A percentile compares a stretch with the other conserved stretches of the same genome.
Evolutionary conservation across 2,329 filamentous ascomycete genomes (phyloP).

Genomic region (Sclerotiophoma versabilis): DNA sequence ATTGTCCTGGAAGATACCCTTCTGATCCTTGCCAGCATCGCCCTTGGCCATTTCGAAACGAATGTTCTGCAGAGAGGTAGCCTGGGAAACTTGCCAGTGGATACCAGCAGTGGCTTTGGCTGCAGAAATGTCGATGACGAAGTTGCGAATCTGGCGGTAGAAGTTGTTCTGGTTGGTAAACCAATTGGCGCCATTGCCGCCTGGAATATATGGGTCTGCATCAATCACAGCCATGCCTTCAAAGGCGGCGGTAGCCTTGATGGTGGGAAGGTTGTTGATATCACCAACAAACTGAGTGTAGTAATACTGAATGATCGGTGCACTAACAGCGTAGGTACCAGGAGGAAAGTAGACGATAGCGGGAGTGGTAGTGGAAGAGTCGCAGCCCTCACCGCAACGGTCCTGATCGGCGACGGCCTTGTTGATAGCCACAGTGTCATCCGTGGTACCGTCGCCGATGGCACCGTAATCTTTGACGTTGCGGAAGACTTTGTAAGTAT

Average conservation of each 20-base stretch:
- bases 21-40: constrained; percentile 57
- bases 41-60: constrained; percentile 63
- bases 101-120: constrained; percentile 57
- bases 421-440: constrained; percentile 92
- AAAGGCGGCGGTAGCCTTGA: constrained; percentile 72
- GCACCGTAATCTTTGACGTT: constrained; percentile 56
- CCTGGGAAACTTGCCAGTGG: constrained; percentile 74
- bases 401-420: constrained; percentile 76
- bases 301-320: constrained; percentile 83
- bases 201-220: constrained; percentile 78
- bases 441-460: constrained; percentile 69
- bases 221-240: constrained; percentile 88
- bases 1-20: constrained; percentile 68
- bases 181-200: constrained; percentile 61
- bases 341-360: constrained; percentile 91
- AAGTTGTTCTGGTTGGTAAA: constrained; percentile 64
- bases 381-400: constrained; percentile 81
- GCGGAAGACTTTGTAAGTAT: constrained; percentile 67
- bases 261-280: constrained; percentile 71
- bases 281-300: constrained; percentile 94
- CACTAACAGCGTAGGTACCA: constrained; percentile 82
- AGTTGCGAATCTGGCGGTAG: constrained; percentile 63
- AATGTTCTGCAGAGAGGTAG: constrained; percentile 68
- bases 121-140: constrained; percentile 58
- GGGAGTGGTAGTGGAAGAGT: constrained; percentile 82